Evolutionary conservation across 2,329 filamentous ascomycete species (phyloP).

Genomic region (Apiospora hydei): DNA sequence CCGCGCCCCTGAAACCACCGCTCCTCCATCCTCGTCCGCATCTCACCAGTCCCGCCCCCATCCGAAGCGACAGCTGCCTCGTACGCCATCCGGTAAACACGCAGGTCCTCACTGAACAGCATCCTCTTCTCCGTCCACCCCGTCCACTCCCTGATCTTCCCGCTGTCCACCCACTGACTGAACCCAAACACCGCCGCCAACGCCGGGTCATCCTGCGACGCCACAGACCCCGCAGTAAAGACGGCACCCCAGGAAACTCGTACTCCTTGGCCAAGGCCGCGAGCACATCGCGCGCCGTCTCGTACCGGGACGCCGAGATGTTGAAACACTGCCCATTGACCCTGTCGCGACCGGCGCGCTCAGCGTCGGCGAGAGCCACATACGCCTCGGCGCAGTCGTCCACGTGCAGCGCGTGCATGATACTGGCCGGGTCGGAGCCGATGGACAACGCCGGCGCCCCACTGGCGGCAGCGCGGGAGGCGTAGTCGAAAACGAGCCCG

Average conservation of each 20-base stretch:
- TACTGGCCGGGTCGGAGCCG: conserved; percentile 44
- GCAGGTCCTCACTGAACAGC: conserved; percentile 47
- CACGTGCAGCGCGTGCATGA: conserved; percentile 56
- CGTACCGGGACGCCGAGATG: conserved; percentile 52
- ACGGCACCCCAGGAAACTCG: conserved; percentile 42
- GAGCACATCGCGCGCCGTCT: conserved; percentile 50
- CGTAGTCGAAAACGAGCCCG: conserved; percentile 46
- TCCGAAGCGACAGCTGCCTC: conserved; percentile 41
- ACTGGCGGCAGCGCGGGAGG: conserved; percentile 34
- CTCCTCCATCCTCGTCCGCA: conserved; percentile 32
- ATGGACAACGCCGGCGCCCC: conserved; percentile 39
- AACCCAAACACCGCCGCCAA: conserved; percentile 43
- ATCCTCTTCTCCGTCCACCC: conserved; percentile 49
- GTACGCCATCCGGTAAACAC: conserved; percentile 48
- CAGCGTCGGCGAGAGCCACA: conserved; percentile 51
- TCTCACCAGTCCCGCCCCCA: conserved; percentile 38
- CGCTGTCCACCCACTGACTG: conserved; percentile 52
- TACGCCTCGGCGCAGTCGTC: conserved; percentile 59
- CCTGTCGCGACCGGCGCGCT: conserved; percentile 39
- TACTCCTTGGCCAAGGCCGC: conserved; percentile 50
- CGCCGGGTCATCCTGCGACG: conserved; percentile 23
- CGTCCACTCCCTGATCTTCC: conserved; percentile 48
- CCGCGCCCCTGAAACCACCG: not conserved
- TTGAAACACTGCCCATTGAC: conserved; percentile 53
- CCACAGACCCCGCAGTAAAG: conserved; percentile 33